A percentile compares a stretch with the other conserved stretches of the same genome.
phyloP scores from a whole-genome alignment of 2,329 filamentous ascomycete genomes.

The Chaetothyriales sp. region DNA sequence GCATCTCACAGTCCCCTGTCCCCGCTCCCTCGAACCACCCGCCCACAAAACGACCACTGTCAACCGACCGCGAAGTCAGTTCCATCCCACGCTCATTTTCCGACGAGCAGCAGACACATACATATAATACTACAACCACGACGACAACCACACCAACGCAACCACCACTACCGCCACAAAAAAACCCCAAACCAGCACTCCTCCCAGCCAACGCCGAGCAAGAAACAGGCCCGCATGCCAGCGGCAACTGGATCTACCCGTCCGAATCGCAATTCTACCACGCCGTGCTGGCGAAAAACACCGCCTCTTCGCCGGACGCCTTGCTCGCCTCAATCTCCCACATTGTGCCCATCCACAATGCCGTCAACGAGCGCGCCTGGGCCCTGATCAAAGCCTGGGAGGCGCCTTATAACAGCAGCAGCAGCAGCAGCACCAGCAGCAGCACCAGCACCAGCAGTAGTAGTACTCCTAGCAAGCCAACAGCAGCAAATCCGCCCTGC shows the following conservation, averaged over 20 bases:
- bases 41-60: constrained; percentile 33
- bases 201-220: constrained; percentile 57
- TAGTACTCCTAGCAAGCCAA: too few relatives aligned
- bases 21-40: constrained; percentile 13
- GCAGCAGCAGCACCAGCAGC: neutral
- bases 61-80: constrained; percentile 56
- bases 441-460: constrained; percentile 43
- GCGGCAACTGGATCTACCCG: constrained; percentile 94
- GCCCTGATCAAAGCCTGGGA: constrained; percentile 85
- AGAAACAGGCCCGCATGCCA: constrained; percentile 55
- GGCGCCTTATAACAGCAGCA: constrained; percentile 5
- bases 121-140: constrained; percentile 6
- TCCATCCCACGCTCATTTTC: constrained; percentile 53
- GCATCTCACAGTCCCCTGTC: constrained; percentile 15
- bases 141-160: constrained; percentile 15
- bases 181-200: constrained; percentile 18
- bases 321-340: constrained; percentile 34
- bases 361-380: constrained; percentile 95
- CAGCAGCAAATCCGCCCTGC: constrained; percentile 39
- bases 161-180: constrained; percentile 19
- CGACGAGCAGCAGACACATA: neutral
- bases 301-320: constrained; percentile 34
- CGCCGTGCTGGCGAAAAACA: constrained; percentile 77
- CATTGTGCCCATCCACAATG: constrained; percentile 97
- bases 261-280: constrained; percentile 97